Conservation (phyloP, 352 stramenopile genomes). For the Pythium pyrilobum region DNA sequence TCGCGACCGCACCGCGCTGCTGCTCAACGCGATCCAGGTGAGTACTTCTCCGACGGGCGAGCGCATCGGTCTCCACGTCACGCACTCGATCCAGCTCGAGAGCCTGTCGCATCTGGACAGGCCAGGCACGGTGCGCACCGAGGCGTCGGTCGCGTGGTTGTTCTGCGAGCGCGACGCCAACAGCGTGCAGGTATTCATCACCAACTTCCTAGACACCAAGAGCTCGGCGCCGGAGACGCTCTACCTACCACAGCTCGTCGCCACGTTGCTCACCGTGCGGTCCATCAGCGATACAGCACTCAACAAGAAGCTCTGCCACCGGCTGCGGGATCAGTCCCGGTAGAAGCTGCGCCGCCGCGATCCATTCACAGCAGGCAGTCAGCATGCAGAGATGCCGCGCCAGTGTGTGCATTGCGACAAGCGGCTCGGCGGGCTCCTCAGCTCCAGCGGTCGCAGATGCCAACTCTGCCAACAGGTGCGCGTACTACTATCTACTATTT, state of each 20-base stretch:
- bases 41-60: constrained; percentile 22
- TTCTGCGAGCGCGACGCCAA: constrained; percentile 37
- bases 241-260: constrained; percentile 15
- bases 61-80: constrained; percentile 37
- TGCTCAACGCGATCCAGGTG: constrained; percentile 13
- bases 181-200: constrained; percentile 41
- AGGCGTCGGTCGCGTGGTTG: constrained; percentile 31
- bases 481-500: no score
- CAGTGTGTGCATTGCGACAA: constrained; percentile 5
- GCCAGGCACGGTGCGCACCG: constrained; percentile 28
- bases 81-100: constrained; percentile 44
- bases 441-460: neutral
- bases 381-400: neutral
- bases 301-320: constrained; percentile 44
- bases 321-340: constrained; percentile 17
- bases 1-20: constrained; percentile 14
- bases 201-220: constrained; percentile 25
- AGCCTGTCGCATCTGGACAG: constrained; percentile 27
- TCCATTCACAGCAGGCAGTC: neutral
- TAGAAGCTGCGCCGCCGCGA: neutral
- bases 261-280: constrained; percentile 8
- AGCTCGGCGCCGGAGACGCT: no score
- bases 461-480: constrained; percentile 16
- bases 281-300: constrained; percentile 24
- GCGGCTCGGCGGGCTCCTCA: constrained; percentile 6